Conservation (phyloP, 345 rosid genomes). For the Stellera chamaejasme region DNA sequence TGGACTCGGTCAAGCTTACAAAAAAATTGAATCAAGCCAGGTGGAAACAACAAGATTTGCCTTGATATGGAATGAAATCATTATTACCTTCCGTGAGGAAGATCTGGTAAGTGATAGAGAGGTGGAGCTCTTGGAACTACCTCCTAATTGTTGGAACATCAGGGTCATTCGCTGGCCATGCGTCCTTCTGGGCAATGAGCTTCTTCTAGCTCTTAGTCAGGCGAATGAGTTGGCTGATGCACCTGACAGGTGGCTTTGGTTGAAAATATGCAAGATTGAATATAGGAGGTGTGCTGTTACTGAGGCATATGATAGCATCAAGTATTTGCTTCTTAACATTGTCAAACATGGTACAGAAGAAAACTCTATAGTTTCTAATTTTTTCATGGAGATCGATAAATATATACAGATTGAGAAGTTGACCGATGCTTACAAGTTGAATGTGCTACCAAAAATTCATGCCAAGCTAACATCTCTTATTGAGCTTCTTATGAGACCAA, state of each 20-base stretch:
- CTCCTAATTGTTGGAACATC: constrained; percentile 77
- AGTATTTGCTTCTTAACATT: constrained; percentile 58
- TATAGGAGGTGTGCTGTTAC: constrained; percentile 82
- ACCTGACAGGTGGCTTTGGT: constrained; percentile 87
- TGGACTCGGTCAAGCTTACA: constrained; percentile 79
- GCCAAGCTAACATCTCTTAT: constrained; percentile 54
- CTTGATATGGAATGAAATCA: constrained; percentile 84
- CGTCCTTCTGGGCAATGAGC: constrained; percentile 78
- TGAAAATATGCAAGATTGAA: constrained; percentile 81
- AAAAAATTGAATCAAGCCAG: constrained; percentile 74
- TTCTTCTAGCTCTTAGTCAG: constrained; percentile 77
- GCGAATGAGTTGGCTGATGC: constrained; percentile 62
- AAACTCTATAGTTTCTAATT: constrained; percentile 40
- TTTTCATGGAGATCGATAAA: constrained; percentile 69
- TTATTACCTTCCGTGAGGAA: constrained; percentile 72
- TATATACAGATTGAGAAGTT: constrained; percentile 52
- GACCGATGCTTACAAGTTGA: constrained; percentile 57
- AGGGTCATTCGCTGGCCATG: constrained; percentile 94
- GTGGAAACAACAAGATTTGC: constrained; percentile 87
- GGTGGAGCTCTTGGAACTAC: constrained; percentile 70
- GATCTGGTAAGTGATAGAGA: constrained; percentile 72
- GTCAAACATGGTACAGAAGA: constrained; percentile 60
- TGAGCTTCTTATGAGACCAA: constrained; percentile 36
- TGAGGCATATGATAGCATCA: constrained; percentile 79
- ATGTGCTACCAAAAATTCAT: constrained; percentile 50